Conservation (phyloP, 257 asterid genomes). For the Misopates orontium region DNA sequence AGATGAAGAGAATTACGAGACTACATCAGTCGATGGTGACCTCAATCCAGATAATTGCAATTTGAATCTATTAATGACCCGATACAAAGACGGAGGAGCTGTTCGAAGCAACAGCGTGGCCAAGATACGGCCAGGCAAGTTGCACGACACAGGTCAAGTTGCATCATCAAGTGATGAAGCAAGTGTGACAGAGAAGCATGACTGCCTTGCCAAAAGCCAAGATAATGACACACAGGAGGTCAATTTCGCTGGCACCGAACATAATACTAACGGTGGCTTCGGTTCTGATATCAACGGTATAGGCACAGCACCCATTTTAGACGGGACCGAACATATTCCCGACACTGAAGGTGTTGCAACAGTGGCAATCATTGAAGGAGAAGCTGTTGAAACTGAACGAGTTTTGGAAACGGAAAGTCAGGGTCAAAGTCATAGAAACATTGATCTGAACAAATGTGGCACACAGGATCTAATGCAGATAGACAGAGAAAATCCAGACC, state of each 20-base stretch:
- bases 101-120: conserved; percentile 35
- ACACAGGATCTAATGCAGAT: conserved; percentile 50
- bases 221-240: conserved; percentile 85
- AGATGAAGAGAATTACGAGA: conserved; percentile 80
- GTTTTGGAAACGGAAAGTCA: conserved; percentile 67
- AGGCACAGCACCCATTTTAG: conserved; percentile 43
- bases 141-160: conserved; percentile 35
- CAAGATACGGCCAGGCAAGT: conserved; percentile 37
- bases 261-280: conserved; percentile 52
- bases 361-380: conserved; percentile 39
- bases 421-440: conserved; percentile 33
- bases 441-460: conserved; percentile 48
- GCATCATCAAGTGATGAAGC: conserved; percentile 68
- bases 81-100: conserved; percentile 41
- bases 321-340: conserved; percentile 54
- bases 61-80: conserved; percentile 24
- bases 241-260: conserved; percentile 50
- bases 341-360: conserved; percentile 55
- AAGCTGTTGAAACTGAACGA: conserved; percentile 51
- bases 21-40: conserved; percentile 67
- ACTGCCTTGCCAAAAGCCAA: conserved; percentile 59
- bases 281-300: conserved; percentile 80
- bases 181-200: conserved; percentile 78
- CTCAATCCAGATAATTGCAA: conserved; percentile 40
- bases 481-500: conserved; percentile 38